phyloP scores from a whole-genome alignment of 306 rosid species.

The Hippophae rhamnoides region DNA sequence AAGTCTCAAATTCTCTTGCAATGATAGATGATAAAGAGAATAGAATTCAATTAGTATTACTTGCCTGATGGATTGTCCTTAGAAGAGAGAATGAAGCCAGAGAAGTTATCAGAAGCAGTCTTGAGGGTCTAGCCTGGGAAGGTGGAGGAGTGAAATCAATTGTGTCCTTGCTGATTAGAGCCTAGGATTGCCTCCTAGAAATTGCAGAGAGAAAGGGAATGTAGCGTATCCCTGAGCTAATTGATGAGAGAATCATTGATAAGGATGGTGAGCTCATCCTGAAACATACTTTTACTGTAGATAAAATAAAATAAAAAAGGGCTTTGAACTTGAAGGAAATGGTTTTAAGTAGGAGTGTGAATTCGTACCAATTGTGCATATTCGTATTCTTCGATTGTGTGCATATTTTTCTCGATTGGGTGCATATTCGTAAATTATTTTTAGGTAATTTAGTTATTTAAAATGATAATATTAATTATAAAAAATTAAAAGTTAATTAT shows the following conservation, averaged over 20 bases:
- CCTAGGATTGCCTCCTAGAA: constrained; percentile 49
- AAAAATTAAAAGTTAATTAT: too few species aligned
- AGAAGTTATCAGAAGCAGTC: constrained; percentile 31
- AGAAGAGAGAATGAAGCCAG: constrained; percentile 38
- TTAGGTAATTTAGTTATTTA: too few species aligned
- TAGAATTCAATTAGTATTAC: constrained; percentile 21
- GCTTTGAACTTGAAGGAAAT: constrained; percentile 11
- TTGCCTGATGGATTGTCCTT: constrained; percentile 35
- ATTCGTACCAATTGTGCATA: too few species aligned
- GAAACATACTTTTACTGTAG: not conserved
- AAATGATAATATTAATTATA: too few species aligned
- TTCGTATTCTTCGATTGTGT: too few species aligned
- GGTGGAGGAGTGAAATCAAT: constrained; percentile 32
- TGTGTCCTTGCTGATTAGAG: constrained; percentile 54
- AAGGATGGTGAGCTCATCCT: constrained; percentile 30
- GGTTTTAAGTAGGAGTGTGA: not conserved
- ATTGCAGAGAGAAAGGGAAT: constrained; percentile 37
- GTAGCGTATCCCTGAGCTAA: constrained; percentile 36
- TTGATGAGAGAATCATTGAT: constrained; percentile 32
- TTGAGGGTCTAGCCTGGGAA: constrained; percentile 36
- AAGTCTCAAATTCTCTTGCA: constrained; percentile 13
- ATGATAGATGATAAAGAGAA: constrained; percentile 7
- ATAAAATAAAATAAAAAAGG: constrained; percentile 25
- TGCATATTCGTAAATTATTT: too few species aligned
- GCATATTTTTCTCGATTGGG: too few species aligned